Evolutionary conservation across 208 protist genomes (phyloP).

Genomic region (Crithidia thermophila): DNA sequence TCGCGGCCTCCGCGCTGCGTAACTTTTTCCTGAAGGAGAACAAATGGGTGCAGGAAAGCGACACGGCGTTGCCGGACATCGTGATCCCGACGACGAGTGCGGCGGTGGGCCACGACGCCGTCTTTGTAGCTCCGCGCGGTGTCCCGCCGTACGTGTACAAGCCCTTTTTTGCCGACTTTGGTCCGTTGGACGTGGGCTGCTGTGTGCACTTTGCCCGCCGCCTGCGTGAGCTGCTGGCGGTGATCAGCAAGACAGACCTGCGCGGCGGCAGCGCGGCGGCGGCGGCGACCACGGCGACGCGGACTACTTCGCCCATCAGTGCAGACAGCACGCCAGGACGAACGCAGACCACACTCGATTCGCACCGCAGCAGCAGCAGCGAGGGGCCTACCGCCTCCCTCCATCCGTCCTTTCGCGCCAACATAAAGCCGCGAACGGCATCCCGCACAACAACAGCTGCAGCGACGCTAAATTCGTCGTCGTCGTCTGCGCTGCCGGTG

Average conservation of each 20-base stretch:
- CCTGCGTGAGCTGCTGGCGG: conserved; percentile 42
- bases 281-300: background rate
- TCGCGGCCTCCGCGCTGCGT: background rate
- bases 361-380: too few species aligned
- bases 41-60: conserved; percentile 9
- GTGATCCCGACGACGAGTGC: conserved; percentile 8
- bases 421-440: too few species aligned
- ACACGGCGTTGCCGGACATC: conserved; percentile 5
- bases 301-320: too few species aligned
- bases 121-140: conserved; percentile 48
- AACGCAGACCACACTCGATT: too few species aligned
- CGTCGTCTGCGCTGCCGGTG: too few species aligned
- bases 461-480: too few species aligned
- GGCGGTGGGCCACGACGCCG: conserved; percentile 26
- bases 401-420: too few species aligned
- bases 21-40: conserved; percentile 29
- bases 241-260: conserved; percentile 26
- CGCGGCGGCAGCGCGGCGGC: background rate
- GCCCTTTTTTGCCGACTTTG: conserved; percentile 94
- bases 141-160: conserved; percentile 76
- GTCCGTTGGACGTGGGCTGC: conserved; percentile 87
- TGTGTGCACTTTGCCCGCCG: conserved; percentile 71
- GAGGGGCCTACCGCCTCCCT: too few species aligned
- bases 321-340: too few species aligned
- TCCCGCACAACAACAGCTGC: too few species aligned